These are phyloP conservation scores for Eucalyptus rudis DNA, from an alignment of 345 rosid genomes.

Conservation along the genomic window DNA sequence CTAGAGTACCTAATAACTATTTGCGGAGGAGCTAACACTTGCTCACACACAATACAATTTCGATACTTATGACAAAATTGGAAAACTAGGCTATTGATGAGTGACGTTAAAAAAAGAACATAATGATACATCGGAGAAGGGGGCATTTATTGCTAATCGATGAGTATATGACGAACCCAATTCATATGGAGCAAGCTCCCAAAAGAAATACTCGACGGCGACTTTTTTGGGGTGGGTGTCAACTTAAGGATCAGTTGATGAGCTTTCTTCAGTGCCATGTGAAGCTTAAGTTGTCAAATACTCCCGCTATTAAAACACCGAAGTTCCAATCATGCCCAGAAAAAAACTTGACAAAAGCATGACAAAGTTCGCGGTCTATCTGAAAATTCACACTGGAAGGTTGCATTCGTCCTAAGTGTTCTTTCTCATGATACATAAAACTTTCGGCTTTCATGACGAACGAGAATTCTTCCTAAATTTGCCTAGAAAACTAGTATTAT, in stretches of 20 bases:
- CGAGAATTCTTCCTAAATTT: too few species aligned
- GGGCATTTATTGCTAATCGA: background rate
- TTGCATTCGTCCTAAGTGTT: too few species aligned
- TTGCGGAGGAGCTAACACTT: too few species aligned
- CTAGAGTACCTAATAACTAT: background rate
- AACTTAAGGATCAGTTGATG: background rate
- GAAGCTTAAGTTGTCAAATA: background rate
- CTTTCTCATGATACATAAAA: too few species aligned
- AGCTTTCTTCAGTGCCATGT: rapidly evolving
- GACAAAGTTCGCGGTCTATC: too few species aligned
- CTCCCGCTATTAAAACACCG: background rate
- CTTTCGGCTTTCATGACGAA: too few species aligned
- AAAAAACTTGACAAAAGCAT: background rate
- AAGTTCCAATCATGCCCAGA: background rate
- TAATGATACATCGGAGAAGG: background rate
- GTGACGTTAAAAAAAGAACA: rapidly evolving
- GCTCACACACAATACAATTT: background rate
- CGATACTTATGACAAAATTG: background rate
- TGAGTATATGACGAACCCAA: background rate
- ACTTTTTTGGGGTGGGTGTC: background rate
- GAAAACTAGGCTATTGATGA: background rate
- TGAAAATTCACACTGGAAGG: too few species aligned
- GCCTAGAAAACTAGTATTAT: background rate
- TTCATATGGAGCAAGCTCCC: background rate
- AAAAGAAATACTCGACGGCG: background rate